phyloP scores from a whole-genome alignment of 345 rosid species.

The Corymbia maculata region DNA sequence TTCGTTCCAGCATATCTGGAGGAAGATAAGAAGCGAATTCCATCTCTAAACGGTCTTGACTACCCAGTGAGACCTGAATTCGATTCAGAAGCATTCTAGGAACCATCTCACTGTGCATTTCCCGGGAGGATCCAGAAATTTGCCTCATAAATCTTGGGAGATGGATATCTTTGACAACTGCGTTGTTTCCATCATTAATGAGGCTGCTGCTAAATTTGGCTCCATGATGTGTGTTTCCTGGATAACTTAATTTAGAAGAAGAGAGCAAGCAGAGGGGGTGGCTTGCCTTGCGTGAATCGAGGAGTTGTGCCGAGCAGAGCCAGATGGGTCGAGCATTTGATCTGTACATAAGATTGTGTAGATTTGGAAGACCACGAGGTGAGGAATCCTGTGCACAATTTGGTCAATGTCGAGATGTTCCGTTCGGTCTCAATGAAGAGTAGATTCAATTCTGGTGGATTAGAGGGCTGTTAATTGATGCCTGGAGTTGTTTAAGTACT shows the following conservation, averaged over 20 bases:
- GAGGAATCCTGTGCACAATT: neutral
- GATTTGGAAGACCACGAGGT: neutral
- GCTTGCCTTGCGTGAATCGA: neutral
- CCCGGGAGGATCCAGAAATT: neutral
- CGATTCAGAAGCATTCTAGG: constrained; percentile 56
- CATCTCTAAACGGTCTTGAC: constrained; percentile 86
- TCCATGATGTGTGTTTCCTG: neutral
- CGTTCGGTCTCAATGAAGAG: neutral
- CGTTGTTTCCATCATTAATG: neutral
- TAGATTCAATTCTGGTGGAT: neutral
- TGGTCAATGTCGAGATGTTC: neutral
- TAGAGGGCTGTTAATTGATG: neutral
- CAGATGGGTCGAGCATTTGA: neutral
- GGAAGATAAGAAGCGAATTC: constrained; percentile 77
- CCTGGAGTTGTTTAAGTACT: neutral
- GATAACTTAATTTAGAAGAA: neutral
- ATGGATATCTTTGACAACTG: neutral
- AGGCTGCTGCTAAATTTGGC: neutral
- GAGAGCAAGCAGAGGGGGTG: neutral
- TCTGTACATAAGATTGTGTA: neutral
- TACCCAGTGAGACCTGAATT: constrained; percentile 82
- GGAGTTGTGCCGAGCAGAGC: neutral
- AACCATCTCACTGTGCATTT: neutral
- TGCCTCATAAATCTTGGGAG: neutral
- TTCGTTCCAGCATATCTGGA: constrained; percentile 78